Evolutionary conservation across 306 rosid genomes (phyloP).

Genomic region (Corylus americana): DNA sequence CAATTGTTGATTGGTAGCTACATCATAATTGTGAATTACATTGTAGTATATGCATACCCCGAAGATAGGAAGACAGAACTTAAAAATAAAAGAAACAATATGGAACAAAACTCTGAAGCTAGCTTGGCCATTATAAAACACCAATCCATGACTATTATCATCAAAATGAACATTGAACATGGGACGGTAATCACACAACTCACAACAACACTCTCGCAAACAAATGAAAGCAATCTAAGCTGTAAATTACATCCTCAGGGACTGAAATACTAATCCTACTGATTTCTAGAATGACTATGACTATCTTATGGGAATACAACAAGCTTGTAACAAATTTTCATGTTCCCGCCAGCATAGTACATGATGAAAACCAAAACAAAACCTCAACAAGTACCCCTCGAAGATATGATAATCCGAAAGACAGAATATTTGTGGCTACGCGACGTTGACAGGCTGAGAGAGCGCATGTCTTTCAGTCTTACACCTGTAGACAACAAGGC

Average conservation of each 20-base stretch:
- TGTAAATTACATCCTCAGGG: slow-evolving; percentile 30
- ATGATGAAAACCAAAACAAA: slow-evolving; percentile 27
- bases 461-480: slow-evolving; percentile 63
- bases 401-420: slow-evolving; percentile 24
- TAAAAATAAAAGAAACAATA: background rate
- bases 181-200: slow-evolving; percentile 21
- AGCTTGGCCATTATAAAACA: slow-evolving; percentile 7
- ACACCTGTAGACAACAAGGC: slow-evolving; percentile 60
- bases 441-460: slow-evolving; percentile 58
- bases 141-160: background rate
- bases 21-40: no score
- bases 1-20: no score
- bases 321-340: slow-evolving; percentile 23
- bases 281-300: background rate
- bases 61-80: no score
- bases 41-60: no score
- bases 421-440: slow-evolving; percentile 35
- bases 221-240: slow-evolving; percentile 19
- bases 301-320: slow-evolving; percentile 32
- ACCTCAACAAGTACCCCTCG: slow-evolving; percentile 30
- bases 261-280: slow-evolving; percentile 22
- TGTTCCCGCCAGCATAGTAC: slow-evolving; percentile 32
- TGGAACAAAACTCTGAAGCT: background rate
- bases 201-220: slow-evolving; percentile 27
- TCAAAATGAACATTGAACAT: slow-evolving; percentile 3